phyloP scores from a whole-genome alignment of 140 eudicot species.

The Oenanthe javanica region DNA sequence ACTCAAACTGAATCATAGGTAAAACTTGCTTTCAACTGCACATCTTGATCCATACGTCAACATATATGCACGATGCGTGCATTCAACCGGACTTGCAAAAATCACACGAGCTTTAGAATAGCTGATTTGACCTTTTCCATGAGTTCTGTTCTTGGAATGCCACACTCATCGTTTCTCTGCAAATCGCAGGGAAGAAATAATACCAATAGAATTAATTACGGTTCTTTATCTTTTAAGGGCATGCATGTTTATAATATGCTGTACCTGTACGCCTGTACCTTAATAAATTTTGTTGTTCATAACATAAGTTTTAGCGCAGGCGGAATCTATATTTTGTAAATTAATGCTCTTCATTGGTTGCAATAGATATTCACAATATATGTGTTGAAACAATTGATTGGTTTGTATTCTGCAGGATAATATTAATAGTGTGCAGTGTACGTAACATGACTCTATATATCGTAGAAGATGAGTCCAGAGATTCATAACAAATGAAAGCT shows the following conservation, averaged over 20 bases:
- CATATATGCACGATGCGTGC: neutral
- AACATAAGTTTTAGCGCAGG: too few species aligned
- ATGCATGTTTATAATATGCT: too few species aligned
- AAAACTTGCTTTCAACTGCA: neutral
- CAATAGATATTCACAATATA: too few species aligned
- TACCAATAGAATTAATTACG: neutral
- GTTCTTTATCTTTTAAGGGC: neutral
- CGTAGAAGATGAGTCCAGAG: neutral
- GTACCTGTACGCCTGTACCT: too few species aligned
- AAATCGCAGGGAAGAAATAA: neutral
- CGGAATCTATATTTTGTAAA: too few species aligned
- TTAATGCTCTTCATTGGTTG: too few species aligned
- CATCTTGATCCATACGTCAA: neutral
- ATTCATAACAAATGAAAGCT: neutral
- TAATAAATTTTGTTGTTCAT: too few species aligned
- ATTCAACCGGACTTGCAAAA: neutral
- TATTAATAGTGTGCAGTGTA: neutral
- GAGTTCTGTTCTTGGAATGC: neutral
- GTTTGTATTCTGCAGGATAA: too few species aligned
- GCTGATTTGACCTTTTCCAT: neutral
- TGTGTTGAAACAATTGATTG: too few species aligned
- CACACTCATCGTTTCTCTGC: neutral
- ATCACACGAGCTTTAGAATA: neutral
- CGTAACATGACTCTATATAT: neutral
- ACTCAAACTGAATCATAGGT: neutral